Percentiles rank a stretch among this genome's conserved stretches.
phyloP scores from a whole-genome alignment of 139 green algal genomes.

The Closterium sp. region DNA sequence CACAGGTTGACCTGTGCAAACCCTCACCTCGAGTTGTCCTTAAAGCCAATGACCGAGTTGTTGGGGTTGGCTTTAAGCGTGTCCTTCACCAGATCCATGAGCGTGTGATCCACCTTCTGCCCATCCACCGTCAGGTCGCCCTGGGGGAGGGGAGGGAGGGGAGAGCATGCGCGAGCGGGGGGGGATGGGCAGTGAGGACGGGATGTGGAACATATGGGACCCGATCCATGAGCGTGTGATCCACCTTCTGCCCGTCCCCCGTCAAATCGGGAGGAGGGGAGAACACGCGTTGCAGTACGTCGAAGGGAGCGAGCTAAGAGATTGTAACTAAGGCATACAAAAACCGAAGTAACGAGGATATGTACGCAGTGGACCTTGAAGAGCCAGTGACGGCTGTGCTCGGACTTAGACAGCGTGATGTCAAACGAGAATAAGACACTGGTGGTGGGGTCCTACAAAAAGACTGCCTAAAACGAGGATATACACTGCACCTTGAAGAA shows the following conservation, averaged over 20 bases:
- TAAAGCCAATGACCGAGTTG: conserved; percentile 98
- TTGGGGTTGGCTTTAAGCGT: conserved; percentile 73
- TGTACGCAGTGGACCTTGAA: too few species aligned
- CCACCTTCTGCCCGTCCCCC: conserved; percentile 73
- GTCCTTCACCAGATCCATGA: conserved; percentile 83
- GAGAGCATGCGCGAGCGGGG: neutral
- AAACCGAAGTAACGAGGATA: too few species aligned
- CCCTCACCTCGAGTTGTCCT: conserved; percentile 91
- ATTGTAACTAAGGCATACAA: too few species aligned
- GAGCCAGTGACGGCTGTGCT: too few species aligned
- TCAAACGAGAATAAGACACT: too few species aligned
- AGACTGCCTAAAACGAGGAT: too few species aligned
- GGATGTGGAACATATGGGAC: conserved; percentile 72
- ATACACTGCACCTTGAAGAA: neutral
- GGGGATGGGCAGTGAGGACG: conserved; percentile 55
- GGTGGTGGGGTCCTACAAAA: too few species aligned
- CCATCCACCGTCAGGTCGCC: conserved; percentile 90
- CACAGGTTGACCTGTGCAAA: too few species aligned
- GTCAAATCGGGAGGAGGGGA: too few species aligned
- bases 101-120: conserved; percentile 59
- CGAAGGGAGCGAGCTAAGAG: too few species aligned
- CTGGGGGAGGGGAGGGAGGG: conserved; percentile 2
- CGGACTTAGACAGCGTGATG: conserved; percentile 78
- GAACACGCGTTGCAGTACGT: too few species aligned
- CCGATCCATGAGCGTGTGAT: conserved; percentile 75